Conservation (phyloP, 2,329 filamentous ascomycete genomes). For the Alternaria ethzedia region DNA sequence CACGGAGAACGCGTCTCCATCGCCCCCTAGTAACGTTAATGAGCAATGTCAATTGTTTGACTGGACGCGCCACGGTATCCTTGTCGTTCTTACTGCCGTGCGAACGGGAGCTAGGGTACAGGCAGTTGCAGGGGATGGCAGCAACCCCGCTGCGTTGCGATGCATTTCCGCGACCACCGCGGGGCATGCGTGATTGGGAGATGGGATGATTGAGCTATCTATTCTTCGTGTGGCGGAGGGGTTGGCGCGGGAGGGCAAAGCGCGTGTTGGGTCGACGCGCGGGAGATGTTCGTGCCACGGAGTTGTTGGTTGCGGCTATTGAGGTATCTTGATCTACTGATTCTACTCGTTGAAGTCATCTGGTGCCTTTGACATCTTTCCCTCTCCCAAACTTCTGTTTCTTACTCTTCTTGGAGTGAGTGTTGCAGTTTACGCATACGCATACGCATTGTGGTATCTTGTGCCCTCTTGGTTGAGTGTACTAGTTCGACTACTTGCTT, state of each 20-base stretch:
- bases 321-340: neutral
- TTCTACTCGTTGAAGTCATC: neutral
- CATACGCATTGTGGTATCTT: neutral
- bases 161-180: constrained; percentile 30
- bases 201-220: neutral
- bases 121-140: neutral
- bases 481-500: neutral
- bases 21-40: constrained; percentile 2
- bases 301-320: constrained; percentile 4
- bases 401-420: neutral
- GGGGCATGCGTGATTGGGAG: constrained; percentile 16
- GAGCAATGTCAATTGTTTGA: constrained; percentile 21
- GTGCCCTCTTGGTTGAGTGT: constrained; percentile 11
- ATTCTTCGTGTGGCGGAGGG: neutral
- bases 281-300: constrained; percentile 14
- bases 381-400: neutral
- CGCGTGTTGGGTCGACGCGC: neutral
- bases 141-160: constrained; percentile 1
- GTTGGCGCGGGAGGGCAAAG: neutral
- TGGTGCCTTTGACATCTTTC: neutral
- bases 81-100: neutral
- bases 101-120: neutral
- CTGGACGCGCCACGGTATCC: constrained; percentile 8
- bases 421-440: neutral
- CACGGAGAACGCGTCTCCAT: constrained; percentile 29